Evolutionary conservation across 225 moss, liverwort and hornwort genomes (phyloP), one percentile per base, ranked within the genome.

Genomic region (Asterella californica): DNA sequence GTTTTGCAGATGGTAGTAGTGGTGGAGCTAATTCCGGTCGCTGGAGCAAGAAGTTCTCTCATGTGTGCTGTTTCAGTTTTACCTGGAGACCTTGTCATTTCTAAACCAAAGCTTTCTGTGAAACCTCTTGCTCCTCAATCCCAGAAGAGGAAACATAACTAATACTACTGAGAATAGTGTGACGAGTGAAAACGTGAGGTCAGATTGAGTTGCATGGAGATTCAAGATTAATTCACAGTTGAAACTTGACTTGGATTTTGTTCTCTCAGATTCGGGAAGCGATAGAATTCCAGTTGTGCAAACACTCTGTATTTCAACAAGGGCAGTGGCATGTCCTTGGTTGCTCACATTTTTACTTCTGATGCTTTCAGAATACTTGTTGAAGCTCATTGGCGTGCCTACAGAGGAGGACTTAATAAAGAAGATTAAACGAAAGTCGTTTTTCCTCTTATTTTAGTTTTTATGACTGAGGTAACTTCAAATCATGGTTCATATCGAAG

Each of bases 1-100:
- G 27, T 33, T 52, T 6, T 90, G 91, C 92, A 96, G 91, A 90
- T 96, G 94, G 94, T 96, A 82, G 88, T 96, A 46, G 57, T 91
- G 30, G 71, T 94, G 76, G 96, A 96, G 84, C 61, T 94, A 42
- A 91, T 96, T 57, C 92, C 92, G 29, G 73, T 96, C 29, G 89
- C 90, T 29, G 91, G 92, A 27, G 86, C 85, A 10, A 79, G 71
- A 79, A 87, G 85, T 84, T 81, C 80, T 27, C 78, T 84, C 17
- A 81, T 90, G 18, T 94, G 94, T 76, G 94, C 90, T 36, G 72
- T 94, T 52, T 91, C 91, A 38, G 83, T 96, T 62, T 80, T 96
- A 67, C 90, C 92, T 3, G 86, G 91, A 75, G 90, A 92, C 82
- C 85, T 96, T 62, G 82, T 91, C 42, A 70, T 86, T 46, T 91